Conservation (phyloP, 768 basidiomycete genomes). For the Mycena haematopus region DNA sequence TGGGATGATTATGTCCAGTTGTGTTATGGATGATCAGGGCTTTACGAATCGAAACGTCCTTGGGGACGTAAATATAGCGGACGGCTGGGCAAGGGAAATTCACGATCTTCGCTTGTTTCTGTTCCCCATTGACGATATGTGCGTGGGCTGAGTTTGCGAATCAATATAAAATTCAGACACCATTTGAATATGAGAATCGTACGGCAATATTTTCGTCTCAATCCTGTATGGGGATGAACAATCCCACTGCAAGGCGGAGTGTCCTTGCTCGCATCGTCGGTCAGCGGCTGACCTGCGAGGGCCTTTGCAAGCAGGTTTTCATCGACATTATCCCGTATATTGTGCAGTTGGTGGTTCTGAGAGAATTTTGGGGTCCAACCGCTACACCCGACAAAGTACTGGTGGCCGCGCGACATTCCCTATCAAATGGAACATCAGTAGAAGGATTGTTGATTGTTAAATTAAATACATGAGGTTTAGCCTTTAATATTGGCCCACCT, state of each 20-base stretch:
- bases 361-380: not conserved
- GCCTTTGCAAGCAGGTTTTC: slow-evolving; percentile 5
- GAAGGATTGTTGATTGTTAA: not conserved
- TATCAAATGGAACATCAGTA: not conserved
- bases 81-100: not conserved
- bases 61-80: slow-evolving; percentile 6
- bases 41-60: not conserved
- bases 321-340: slow-evolving; percentile 9
- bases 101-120: not conserved
- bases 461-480: not conserved
- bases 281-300: not conserved
- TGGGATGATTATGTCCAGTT: slow-evolving; percentile 6
- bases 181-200: not conserved
- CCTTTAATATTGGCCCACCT: not conserved
- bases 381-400: slow-evolving; percentile 7
- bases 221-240: not conserved
- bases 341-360: not conserved
- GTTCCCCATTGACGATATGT: slow-evolving; percentile 1
- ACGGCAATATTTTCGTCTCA: slow-evolving; percentile 10
- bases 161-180: not conserved
- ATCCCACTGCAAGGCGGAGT: slow-evolving; percentile 10
- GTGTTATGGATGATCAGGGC: slow-evolving; percentile 5
- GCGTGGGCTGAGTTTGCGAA: not conserved
- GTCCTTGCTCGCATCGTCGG: slow-evolving; percentile 10
- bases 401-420: slow-evolving; percentile 1